Evolutionary conservation across 116 monocot genomes (phyloP).

Genomic region (Iris pallida): DNA sequence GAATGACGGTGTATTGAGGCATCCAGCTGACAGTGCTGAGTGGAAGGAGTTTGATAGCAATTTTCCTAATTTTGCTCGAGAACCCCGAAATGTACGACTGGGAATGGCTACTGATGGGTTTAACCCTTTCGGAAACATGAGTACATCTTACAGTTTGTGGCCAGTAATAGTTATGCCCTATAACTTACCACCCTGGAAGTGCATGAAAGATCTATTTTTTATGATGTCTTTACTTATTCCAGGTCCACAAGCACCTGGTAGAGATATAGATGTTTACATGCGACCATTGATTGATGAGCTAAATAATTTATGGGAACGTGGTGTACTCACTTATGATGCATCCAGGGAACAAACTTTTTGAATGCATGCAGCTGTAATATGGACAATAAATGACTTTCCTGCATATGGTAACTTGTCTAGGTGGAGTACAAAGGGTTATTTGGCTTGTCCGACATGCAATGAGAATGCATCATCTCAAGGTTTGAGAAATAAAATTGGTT

Average conservation of each 20-base stretch:
- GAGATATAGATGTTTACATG: slow-evolving; percentile 15
- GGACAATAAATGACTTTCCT: slow-evolving; percentile 7
- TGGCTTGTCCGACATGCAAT: slow-evolving; percentile 3
- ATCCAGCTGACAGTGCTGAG: background rate
- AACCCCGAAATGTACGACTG: slow-evolving; percentile 4
- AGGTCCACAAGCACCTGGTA: slow-evolving; percentile 4
- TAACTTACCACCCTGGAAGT: slow-evolving; percentile 15
- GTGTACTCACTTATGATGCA: slow-evolving; percentile 11
- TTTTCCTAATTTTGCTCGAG: background rate
- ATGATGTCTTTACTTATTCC: slow-evolving; percentile 17
- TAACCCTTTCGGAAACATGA: slow-evolving; percentile 3
- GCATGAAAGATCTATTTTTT: slow-evolving; percentile 8
- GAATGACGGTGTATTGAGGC: background rate
- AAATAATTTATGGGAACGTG: background rate
- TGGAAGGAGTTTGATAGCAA: background rate
- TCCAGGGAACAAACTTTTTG: background rate
- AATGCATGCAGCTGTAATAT: background rate
- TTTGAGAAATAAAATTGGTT: slow-evolving; percentile 1
- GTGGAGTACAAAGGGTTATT: slow-evolving; percentile 4
- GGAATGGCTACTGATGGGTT: slow-evolving; percentile 8
- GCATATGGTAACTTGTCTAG: slow-evolving; percentile 3
- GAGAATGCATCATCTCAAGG: background rate
- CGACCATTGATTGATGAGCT: slow-evolving; percentile 13
- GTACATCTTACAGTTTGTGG: slow-evolving; percentile 2
- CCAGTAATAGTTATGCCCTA: background rate